Evolutionary conservation across 768 basidiomycete species (phyloP), one percentile per base, ranked within the genome.

Genomic region (Trametes meyenii): DNA sequence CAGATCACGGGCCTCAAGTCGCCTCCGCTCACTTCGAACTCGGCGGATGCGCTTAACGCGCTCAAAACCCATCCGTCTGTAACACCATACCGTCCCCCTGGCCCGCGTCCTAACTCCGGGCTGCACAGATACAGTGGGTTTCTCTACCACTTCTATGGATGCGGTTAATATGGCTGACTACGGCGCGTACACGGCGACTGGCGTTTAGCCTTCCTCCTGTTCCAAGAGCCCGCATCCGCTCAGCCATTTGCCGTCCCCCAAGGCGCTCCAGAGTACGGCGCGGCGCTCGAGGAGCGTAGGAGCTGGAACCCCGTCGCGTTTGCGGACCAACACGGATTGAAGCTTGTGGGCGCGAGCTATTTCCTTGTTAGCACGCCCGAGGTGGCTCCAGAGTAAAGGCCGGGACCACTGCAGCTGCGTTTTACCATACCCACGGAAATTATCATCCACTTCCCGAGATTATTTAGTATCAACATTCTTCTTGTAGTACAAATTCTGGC

Each of bases 321-420:
- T 68, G 86, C 79, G 21, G 72, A 81, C 8, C 70, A 71, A 64
- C 74, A 86, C 62, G 78, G 78, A 0, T 71, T 89, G 48, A 82
- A 78, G 70, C 73, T 87, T 5, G 84, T 87, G 19, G 87, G 83
- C 13, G 83, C 78, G 14, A 87, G 83, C 66, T 87, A 81, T 68
- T 82, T 87, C 66, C 55, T 68, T 39, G 55, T 68, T 23, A 43
- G 48, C 17, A 51, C 61, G 4, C 36, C 55, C 14, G 63, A 64
- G 53, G 62, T 49, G 3, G 55, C 51, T 5, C 50, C 44, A 10
- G 55, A 53, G 12, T 60, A 38, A 59, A 29, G 44, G n/a, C 10
- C 14, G n/a, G 19, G 16, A 19, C 5, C 17, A 45, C 29, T 42
- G n/a, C n/a, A 42, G 19, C 29, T 42, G n/a, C n/a, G 13, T 42